Conservation (phyloP, 2,329 filamentous ascomycete genomes). For the Aspergillus sp. region DNA sequence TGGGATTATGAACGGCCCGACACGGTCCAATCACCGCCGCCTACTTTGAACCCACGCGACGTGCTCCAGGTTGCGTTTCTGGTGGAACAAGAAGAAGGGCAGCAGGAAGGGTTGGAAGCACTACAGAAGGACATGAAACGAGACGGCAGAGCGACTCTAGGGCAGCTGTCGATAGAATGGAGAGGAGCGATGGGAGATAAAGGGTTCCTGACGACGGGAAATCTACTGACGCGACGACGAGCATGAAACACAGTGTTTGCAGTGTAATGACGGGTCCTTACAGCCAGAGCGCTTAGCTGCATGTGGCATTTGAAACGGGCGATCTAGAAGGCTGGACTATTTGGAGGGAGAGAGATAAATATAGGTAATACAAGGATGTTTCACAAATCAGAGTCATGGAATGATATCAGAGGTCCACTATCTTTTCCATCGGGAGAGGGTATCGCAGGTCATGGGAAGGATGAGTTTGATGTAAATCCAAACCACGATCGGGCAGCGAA, state of each 20-base stretch:
- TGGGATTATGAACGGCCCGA: conserved; percentile 45
- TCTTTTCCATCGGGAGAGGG: too few species aligned
- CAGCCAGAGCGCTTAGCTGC: too few species aligned
- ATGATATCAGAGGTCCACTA: too few species aligned
- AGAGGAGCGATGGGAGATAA: conserved; percentile 82
- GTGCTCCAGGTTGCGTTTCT: conserved; percentile 62
- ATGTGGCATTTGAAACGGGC: too few species aligned
- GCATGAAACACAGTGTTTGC: conserved; percentile 11
- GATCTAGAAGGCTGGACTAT: too few species aligned
- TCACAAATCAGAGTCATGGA: too few species aligned
- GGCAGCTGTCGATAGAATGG: conserved; percentile 83
- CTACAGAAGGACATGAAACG: conserved; percentile 44
- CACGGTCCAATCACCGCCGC: conserved; percentile 26
- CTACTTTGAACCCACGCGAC: conserved; percentile 57
- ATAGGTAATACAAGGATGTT: too few species aligned
- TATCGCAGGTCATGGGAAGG: too few species aligned
- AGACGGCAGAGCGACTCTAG: conserved; percentile 60
- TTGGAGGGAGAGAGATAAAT: too few species aligned
- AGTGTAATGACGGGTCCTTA: too few species aligned
- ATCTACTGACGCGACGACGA: conserved; percentile 51
- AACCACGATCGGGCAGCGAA: too few species aligned
- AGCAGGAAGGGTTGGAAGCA: conserved; percentile 48
- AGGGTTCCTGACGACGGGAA: conserved; percentile 83
- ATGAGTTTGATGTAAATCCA: too few species aligned
- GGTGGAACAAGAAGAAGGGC: conserved; percentile 50